Conservation (phyloP, 306 rosid genomes). For the Acacia confusa region DNA sequence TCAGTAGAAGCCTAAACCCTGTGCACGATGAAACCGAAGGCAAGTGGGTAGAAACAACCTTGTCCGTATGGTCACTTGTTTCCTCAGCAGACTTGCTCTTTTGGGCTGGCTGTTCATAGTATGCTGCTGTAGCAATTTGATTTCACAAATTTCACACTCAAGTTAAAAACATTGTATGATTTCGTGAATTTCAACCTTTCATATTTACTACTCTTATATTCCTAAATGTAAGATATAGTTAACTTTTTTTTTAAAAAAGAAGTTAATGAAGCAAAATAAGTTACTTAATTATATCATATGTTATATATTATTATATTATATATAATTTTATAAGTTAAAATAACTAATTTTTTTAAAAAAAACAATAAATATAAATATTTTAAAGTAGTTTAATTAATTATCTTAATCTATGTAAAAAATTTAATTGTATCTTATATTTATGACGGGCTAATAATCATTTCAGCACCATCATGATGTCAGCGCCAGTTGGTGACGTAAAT, state of each 20-base stretch:
- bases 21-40: neutral
- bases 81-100: neutral
- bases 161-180: slow-evolving; percentile 22
- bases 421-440: too few relatives aligned
- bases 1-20: neutral
- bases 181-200: neutral
- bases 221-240: too few relatives aligned
- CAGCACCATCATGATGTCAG: neutral
- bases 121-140: neutral
- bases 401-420: too few relatives aligned
- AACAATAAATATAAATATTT: too few relatives aligned
- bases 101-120: neutral
- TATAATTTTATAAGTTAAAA: too few relatives aligned
- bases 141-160: slow-evolving; percentile 3
- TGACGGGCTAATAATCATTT: neutral
- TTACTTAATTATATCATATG: too few relatives aligned
- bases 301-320: too few relatives aligned
- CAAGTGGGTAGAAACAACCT: neutral
- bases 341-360: too few relatives aligned
- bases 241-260: too few relatives aligned
- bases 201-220: too few relatives aligned
- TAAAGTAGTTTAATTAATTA: too few relatives aligned
- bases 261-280: too few relatives aligned
- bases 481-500: neutral
- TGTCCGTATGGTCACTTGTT: neutral